Conservation (phyloP, 139 green algal genomes). For the Gonium pectorale region DNA sequence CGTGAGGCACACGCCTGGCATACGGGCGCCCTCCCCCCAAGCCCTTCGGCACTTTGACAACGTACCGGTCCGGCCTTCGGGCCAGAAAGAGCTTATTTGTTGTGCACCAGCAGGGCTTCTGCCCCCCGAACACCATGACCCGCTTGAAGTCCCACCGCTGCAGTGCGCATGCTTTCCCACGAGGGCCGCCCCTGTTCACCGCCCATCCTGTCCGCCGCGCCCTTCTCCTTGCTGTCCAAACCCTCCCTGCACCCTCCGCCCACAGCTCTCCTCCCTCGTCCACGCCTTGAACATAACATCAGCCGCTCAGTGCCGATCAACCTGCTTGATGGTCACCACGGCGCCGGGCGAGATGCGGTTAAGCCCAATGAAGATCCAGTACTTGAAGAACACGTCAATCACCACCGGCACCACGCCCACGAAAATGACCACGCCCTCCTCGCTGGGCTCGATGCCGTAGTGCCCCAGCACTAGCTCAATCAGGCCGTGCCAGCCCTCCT, state of each 20-base stretch:
- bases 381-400: constrained; percentile 93
- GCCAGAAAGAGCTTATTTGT: too few relatives aligned
- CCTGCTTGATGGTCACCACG: constrained; percentile 86
- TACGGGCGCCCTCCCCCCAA: too few relatives aligned
- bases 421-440: constrained; percentile 67
- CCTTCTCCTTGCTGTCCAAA: too few relatives aligned
- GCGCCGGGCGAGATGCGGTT: constrained; percentile 86
- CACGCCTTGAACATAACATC: background rate
- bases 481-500: constrained; percentile 91
- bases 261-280: background rate
- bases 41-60: too few relatives aligned
- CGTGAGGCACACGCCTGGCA: too few relatives aligned
- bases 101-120: too few relatives aligned
- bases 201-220: too few relatives aligned
- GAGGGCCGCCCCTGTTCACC: too few relatives aligned
- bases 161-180: too few relatives aligned
- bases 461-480: constrained; percentile 82
- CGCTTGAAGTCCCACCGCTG: too few relatives aligned
- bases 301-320: constrained; percentile 82
- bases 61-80: too few relatives aligned
- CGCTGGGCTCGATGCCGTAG: constrained; percentile 85
- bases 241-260: background rate
- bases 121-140: too few relatives aligned
- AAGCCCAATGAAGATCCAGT: constrained; percentile 91
- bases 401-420: constrained; percentile 86